Evolutionary conservation across 1,139 yeast species (phyloP).

Genomic region (Saccharomyces hybrid): DNA sequence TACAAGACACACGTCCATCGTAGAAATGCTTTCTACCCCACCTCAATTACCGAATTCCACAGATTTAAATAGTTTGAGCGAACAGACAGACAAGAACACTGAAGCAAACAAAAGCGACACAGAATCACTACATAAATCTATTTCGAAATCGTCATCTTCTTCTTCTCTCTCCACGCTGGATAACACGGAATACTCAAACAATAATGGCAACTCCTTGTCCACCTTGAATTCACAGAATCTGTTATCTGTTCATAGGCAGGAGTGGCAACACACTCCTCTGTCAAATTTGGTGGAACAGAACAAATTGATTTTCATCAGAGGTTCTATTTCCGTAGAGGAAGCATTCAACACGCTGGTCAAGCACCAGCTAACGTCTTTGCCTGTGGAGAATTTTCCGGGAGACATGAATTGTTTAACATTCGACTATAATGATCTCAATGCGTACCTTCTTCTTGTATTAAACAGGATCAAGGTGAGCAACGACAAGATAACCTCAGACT

Average conservation of each 20-base stretch:
- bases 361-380: slow-evolving; percentile 67
- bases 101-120: background rate
- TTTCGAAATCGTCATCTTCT: background rate
- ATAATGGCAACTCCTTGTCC: slow-evolving; percentile 8
- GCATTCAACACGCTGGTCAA: slow-evolving; percentile 64
- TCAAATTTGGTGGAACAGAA: slow-evolving; percentile 63
- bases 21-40: slow-evolving; percentile 75
- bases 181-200: slow-evolving; percentile 9
- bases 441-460: slow-evolving; percentile 61
- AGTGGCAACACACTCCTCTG: slow-evolving; percentile 63
- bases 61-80: slow-evolving; percentile 5
- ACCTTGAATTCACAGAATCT: background rate
- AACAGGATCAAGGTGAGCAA: slow-evolving; percentile 41
- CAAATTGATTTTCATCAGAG: slow-evolving; percentile 56
- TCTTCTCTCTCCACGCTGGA: slow-evolving; percentile 11
- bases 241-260: background rate
- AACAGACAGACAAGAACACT: background rate
- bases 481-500: background rate
- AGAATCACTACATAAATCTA: background rate
- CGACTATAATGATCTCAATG: slow-evolving; percentile 76
- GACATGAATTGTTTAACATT: slow-evolving; percentile 60
- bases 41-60: slow-evolving; percentile 43
- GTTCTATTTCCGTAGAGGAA: slow-evolving; percentile 55
- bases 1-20: slow-evolving; percentile 64
- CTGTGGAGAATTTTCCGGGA: slow-evolving; percentile 45